phyloP scores from a whole-genome alignment of 129 eudicot species.

The Flaveria linearis region DNA sequence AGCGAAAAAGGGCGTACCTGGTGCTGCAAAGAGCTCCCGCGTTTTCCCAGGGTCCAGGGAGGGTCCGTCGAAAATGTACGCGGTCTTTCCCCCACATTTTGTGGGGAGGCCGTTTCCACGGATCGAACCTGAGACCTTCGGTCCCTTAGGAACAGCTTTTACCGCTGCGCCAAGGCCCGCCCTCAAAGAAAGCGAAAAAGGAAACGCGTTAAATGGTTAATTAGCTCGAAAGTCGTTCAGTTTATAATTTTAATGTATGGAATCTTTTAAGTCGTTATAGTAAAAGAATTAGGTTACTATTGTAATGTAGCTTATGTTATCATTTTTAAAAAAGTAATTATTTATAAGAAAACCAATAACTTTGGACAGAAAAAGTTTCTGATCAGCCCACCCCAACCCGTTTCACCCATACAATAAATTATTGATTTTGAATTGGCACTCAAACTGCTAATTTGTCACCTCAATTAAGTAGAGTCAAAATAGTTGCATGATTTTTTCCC shows the following conservation, averaged over 20 bases:
- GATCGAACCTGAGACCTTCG: too few relatives aligned
- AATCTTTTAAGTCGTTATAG: background rate
- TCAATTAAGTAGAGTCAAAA: slow-evolving; percentile 1
- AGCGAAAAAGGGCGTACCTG: background rate
- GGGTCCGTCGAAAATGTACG: too few relatives aligned
- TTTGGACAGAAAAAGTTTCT: background rate
- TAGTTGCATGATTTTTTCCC: background rate
- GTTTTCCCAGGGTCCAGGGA: too few relatives aligned
- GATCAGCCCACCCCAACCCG: slow-evolving; percentile 1
- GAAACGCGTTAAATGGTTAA: background rate
- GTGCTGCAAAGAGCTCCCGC: too few relatives aligned
- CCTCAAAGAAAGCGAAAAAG: background rate
- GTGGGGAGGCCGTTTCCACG: too few relatives aligned
- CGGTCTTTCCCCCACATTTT: too few relatives aligned
- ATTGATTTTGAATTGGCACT: background rate
- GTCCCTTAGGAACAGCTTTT: too few relatives aligned
- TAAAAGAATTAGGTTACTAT: background rate
- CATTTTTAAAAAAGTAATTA: background rate
- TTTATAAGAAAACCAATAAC: background rate
- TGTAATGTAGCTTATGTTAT: background rate
- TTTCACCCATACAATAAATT: background rate
- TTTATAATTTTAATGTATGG: background rate
- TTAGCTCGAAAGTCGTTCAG: background rate
- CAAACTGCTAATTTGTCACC: background rate
- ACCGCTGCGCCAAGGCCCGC: too few relatives aligned